Conservation (phyloP, 2,329 filamentous ascomycete genomes). For the Neofusicoccum umdonicola region DNA sequence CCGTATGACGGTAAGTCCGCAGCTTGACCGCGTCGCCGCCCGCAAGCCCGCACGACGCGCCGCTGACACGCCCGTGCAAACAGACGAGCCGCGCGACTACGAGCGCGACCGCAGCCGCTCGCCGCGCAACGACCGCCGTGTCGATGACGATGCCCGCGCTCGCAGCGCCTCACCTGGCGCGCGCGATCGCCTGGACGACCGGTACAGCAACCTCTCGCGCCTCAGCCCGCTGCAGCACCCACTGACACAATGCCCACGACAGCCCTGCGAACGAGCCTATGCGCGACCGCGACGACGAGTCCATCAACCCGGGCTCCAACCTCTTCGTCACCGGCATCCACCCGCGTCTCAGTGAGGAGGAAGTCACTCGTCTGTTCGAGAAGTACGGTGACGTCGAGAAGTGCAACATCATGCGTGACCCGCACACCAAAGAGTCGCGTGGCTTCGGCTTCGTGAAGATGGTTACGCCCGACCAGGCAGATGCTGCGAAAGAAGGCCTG, state of each 20-base stretch:
- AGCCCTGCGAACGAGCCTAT: slow-evolving; percentile 49
- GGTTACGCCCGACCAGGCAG: slow-evolving; percentile 89
- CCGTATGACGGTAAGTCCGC: slow-evolving; percentile 60
- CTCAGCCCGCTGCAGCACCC: slow-evolving; percentile 15
- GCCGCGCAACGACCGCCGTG: slow-evolving; percentile 53
- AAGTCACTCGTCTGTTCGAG: slow-evolving; percentile 93
- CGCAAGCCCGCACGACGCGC: slow-evolving; percentile 15
- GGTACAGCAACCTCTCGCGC: slow-evolving; percentile 27
- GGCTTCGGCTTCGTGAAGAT: slow-evolving; percentile 99
- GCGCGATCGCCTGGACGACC: slow-evolving; percentile 42
- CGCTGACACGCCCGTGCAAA: slow-evolving; percentile 18
- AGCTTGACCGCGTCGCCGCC: slow-evolving; percentile 20
- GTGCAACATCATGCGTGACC: slow-evolving; percentile 99
- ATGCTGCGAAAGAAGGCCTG: slow-evolving; percentile 92
- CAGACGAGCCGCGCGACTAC: slow-evolving; percentile 60
- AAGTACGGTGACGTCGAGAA: slow-evolving; percentile 99
- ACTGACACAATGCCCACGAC: slow-evolving; percentile 30
- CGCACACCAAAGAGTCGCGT: slow-evolving; percentile 96
- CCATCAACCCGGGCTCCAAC: slow-evolving; percentile 92
- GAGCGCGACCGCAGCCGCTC: slow-evolving; percentile 66
- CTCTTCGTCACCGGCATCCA: slow-evolving; percentile 98
- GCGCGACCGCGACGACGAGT: slow-evolving; percentile 62
- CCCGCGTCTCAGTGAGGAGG: slow-evolving; percentile 82
- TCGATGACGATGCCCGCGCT: slow-evolving; percentile 55
- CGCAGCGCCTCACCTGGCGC: slow-evolving; percentile 65